These are phyloP conservation scores for Waitea zeae DNA, from an alignment of 1,284 basidiomycete species.

Conservation along the genomic window DNA sequence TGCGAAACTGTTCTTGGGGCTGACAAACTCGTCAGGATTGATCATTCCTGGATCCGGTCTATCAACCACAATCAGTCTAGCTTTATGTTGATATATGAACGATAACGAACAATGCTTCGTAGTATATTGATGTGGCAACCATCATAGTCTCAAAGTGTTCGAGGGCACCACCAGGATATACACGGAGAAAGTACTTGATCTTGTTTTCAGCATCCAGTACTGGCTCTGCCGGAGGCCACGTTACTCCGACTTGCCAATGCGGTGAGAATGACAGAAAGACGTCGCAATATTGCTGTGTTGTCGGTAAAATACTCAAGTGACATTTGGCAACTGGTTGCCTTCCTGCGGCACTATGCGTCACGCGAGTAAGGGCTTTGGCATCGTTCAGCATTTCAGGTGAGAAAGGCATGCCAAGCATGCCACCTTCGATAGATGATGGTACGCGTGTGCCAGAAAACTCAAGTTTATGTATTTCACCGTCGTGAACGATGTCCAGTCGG, in stretches of 20 bases:
- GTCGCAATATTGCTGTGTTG: slow-evolving; percentile 57
- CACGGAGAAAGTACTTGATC: slow-evolving; percentile 63
- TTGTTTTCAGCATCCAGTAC: slow-evolving; percentile 35
- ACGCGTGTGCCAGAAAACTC: slow-evolving; percentile 66
- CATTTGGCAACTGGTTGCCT: slow-evolving; percentile 61
- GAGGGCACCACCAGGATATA: slow-evolving; percentile 61
- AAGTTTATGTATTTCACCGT: slow-evolving; percentile 55
- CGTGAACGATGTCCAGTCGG: slow-evolving; percentile 63
- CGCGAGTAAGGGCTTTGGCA: slow-evolving; percentile 51
- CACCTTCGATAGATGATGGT: slow-evolving; percentile 29
- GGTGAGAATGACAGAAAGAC: slow-evolving; percentile 49
- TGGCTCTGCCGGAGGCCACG: slow-evolving; percentile 59
- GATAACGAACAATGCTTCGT: slow-evolving; percentile 49
- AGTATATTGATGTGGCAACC: slow-evolving; percentile 60
- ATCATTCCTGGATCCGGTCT: slow-evolving; percentile 60
- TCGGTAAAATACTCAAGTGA: slow-evolving; percentile 51
- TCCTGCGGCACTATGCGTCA: slow-evolving; percentile 48
- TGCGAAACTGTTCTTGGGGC: slow-evolving; percentile 62
- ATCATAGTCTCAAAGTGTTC: slow-evolving; percentile 68
- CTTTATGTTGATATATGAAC: slow-evolving; percentile 3
- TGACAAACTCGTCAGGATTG: slow-evolving; percentile 57
- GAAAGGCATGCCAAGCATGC: slow-evolving; percentile 8
- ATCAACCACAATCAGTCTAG: slow-evolving; percentile 7
- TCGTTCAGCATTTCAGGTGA: slow-evolving; percentile 55
- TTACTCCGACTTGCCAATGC: slow-evolving; percentile 50